Conservation (phyloP, 176 grass and related monocot species). For the Cenchrus fungigraminus region DNA sequence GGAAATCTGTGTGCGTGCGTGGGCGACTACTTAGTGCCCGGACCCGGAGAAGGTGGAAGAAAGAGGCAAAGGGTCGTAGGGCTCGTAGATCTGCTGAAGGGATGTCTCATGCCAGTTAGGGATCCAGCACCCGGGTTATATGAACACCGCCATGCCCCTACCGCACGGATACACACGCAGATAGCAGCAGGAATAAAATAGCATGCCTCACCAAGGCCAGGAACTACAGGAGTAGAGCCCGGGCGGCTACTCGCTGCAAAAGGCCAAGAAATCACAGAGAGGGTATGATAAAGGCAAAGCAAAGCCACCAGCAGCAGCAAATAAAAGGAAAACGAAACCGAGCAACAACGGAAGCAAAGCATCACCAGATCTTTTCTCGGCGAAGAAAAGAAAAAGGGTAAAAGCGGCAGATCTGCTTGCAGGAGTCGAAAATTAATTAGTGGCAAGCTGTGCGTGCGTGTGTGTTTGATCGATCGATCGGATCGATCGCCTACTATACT, state of each 20-base stretch:
- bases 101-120: constrained; percentile 45
- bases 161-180: neutral
- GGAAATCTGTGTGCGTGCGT: constrained; percentile 5
- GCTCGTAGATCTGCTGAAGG: constrained; percentile 55
- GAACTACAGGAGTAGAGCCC: constrained; percentile 31
- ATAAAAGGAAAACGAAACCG: neutral
- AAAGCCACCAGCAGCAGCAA: neutral
- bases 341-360: neutral
- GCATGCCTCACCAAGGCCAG: constrained; percentile 5
- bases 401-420: constrained; percentile 27
- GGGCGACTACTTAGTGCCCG: constrained; percentile 12
- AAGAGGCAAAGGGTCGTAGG: constrained; percentile 47
- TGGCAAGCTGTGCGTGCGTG: neutral
- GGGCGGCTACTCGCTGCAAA: neutral
- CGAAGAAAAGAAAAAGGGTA: neutral
- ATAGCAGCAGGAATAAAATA: constrained; percentile 52
- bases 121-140: constrained; percentile 46
- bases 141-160: constrained; percentile 59
- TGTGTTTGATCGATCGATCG: neutral
- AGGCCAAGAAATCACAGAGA: constrained; percentile 33
- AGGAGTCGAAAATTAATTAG: neutral
- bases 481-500: constrained; percentile 25
- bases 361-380: constrained; percentile 17
- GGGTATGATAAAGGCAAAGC: neutral
- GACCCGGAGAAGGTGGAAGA: constrained; percentile 53